Evolutionary conservation across 192 early-diverging fungal species (phyloP).

Genomic region (Powellomyces hirtus): DNA sequence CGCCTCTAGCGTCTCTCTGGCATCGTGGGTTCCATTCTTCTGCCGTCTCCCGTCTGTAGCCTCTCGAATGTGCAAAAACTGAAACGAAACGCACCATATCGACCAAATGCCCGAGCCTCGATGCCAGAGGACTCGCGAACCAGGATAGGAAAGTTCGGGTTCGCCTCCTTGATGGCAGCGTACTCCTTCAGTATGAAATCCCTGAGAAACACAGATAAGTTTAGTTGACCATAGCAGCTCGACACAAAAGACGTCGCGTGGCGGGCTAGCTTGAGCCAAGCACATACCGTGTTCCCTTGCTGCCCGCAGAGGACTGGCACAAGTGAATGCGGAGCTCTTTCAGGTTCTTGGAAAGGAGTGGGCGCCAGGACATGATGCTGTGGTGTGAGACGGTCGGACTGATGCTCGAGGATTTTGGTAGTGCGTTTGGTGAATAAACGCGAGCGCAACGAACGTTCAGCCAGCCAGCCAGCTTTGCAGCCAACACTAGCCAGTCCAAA

Average conservation of each 20-base stretch:
- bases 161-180: constrained; percentile 73
- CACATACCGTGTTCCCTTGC: constrained; percentile 73
- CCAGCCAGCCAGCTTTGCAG: too few relatives aligned
- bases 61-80: too few relatives aligned
- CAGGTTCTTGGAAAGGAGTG: constrained; percentile 42
- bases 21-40: too few relatives aligned
- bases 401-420: not conserved
- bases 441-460: too few relatives aligned
- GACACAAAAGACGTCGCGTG: not conserved
- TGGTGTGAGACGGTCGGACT: not conserved
- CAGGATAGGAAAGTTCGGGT: constrained; percentile 86
- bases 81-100: constrained; percentile 66
- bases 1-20: too few relatives aligned
- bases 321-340: constrained; percentile 91
- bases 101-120: constrained; percentile 85
- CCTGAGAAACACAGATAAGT: constrained; percentile 41
- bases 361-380: constrained; percentile 28
- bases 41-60: too few relatives aligned
- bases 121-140: constrained; percentile 83
- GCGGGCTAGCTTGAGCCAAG: too few relatives aligned
- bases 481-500: too few relatives aligned
- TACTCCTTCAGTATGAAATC: constrained; percentile 85
- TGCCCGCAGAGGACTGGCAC: constrained; percentile 74
- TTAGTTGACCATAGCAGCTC: not conserved
- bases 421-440: too few relatives aligned